Percentiles rank a stretch among this genome's conserved stretches.
phyloP scores from a whole-genome alignment of 768 basidiomycete genomes.

The Paxillus involutus region DNA sequence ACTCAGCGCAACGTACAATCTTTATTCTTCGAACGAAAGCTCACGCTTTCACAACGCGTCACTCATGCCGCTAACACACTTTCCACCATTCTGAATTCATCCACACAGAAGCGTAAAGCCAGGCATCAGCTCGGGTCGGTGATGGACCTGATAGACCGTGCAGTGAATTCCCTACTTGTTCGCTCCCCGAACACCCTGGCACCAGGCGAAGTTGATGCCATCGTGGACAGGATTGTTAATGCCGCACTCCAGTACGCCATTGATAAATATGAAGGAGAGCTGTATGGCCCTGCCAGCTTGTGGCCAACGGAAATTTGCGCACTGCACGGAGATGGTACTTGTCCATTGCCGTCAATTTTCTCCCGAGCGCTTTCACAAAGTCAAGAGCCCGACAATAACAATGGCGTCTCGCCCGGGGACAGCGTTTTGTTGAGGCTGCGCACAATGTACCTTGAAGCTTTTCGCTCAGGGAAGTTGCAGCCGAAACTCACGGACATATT shows the following conservation, averaged over 20 bases:
- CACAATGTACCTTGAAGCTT: slow-evolving; percentile 58
- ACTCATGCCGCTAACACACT: slow-evolving; percentile 61
- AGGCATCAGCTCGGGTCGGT: slow-evolving; percentile 64
- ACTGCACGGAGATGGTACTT: slow-evolving; percentile 57
- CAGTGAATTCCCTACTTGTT: slow-evolving; percentile 60
- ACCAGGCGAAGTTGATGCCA: slow-evolving; percentile 61
- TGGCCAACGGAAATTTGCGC: slow-evolving; percentile 62
- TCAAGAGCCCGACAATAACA: slow-evolving; percentile 20
- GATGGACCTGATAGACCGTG: slow-evolving; percentile 74
- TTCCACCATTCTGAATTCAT: slow-evolving; percentile 50
- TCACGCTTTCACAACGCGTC: slow-evolving; percentile 63
- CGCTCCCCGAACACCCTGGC: slow-evolving; percentile 45
- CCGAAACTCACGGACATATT: slow-evolving; percentile 60
- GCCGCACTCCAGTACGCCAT: slow-evolving; percentile 79
- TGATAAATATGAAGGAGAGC: slow-evolving; percentile 50
- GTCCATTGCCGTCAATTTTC: slow-evolving; percentile 53
- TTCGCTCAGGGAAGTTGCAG: slow-evolving; percentile 56
- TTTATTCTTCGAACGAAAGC: slow-evolving; percentile 65
- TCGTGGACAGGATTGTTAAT: slow-evolving; percentile 70
- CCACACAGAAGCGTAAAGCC: slow-evolving; percentile 45
- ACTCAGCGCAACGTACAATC: slow-evolving; percentile 52
- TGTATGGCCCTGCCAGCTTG: slow-evolving; percentile 37
- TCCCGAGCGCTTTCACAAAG: slow-evolving; percentile 37
- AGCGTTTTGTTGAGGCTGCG: slow-evolving; percentile 33
- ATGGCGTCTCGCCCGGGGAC: slow-evolving; percentile 12